Evolutionary conservation across 2,329 filamentous ascomycete genomes (phyloP), one percentile per base, ranked within the genome.

Genomic region (Xenosphaeropsis pyriputrescens): DNA sequence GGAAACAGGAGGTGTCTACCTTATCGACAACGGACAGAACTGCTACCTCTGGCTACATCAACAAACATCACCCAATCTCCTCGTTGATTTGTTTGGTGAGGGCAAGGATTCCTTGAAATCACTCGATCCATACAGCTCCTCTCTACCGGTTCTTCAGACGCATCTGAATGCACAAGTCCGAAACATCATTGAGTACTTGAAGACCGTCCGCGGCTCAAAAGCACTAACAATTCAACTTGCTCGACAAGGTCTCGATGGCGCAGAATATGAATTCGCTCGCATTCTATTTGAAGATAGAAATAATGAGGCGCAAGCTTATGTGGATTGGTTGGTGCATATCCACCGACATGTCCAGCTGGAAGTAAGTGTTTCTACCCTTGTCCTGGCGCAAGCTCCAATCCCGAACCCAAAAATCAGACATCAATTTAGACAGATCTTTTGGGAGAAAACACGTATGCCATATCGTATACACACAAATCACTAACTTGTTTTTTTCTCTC

Each of bases 221-320:
- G 85, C 83, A 16, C 63, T 94, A 42, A 85, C 85, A 2, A 72
- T 98, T 35, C 91, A 96, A 60, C 68, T 98, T 35, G 91, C 91
- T 6, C 66, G 91, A 41, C 91, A 96, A 59, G 88, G 88, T 1
- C 68, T 96, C 4, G 91, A 98, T 53, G 91, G 91, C 1, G 85
- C 88, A 3, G 91, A 98, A 58, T 96, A 86, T 52, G 91, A 98
- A 59, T 98, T 96, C 64, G 91, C 91, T 6, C 69, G 88, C 38
- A 67, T 93, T 60, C 60, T 98, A 47, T 77, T 94, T 22, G 91
- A 98, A 61, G 91, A 98, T 55, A 74, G 91, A 46, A 96, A 96
- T 58, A 94, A 94, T 48, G 91, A 98, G 63, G 91, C 91, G 29
- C 88, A 93, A 62, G 93, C 84, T 55, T 98, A 96, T 59, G 91